phyloP scores from a whole-genome alignment of 768 basidiomycete species.

The Brasilioporus rufonigricans region DNA sequence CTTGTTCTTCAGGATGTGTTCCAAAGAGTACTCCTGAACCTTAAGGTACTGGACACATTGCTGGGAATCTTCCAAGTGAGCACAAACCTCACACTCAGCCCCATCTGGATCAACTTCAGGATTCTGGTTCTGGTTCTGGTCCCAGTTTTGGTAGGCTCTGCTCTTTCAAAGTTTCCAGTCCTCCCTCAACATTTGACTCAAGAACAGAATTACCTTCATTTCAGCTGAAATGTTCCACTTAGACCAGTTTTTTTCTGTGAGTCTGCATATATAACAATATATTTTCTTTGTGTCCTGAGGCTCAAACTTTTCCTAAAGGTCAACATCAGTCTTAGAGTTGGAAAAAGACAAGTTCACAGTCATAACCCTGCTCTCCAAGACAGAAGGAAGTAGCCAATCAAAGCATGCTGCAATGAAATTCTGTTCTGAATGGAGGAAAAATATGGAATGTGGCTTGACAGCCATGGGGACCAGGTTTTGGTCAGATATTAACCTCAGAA shows the following conservation, averaged over 20 bases:
- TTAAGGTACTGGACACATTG: not conserved
- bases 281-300: not conserved
- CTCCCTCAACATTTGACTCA: not conserved
- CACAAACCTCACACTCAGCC: not conserved
- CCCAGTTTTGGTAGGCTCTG: not conserved
- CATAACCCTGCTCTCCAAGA: not conserved
- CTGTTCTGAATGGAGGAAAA: conserved; percentile 4
- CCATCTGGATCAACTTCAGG: no score
- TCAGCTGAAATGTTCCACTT: not conserved
- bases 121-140: not conserved
- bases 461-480: not conserved
- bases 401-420: conserved; percentile 2
- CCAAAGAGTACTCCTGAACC: not conserved
- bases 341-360: not conserved
- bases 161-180: not conserved
- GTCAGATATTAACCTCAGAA: not conserved
- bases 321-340: not conserved
- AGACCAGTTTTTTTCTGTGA: not conserved
- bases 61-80: not conserved
- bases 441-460: not conserved
- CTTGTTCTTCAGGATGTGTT: not conserved
- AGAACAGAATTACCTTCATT: not conserved
- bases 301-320: not conserved
- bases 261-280: not conserved
- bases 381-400: not conserved